Conservation (phyloP, 2,329 filamentous ascomycete genomes). For the Colletotrichum scovillei region DNA sequence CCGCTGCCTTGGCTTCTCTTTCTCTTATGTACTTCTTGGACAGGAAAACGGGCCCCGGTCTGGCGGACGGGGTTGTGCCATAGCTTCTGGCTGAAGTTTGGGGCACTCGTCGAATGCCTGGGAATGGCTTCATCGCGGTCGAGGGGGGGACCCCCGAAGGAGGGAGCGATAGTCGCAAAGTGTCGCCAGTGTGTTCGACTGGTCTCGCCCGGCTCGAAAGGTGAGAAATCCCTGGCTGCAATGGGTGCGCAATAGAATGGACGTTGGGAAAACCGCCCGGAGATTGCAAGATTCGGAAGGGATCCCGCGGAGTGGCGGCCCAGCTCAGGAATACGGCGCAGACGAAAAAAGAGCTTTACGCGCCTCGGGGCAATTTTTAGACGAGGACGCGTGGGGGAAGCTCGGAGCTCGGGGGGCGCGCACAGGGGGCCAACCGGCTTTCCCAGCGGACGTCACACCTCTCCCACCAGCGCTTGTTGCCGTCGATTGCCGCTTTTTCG, state of each 20-base stretch:
- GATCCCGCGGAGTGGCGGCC: no score
- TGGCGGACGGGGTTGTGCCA: no score
- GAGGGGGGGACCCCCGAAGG: no score
- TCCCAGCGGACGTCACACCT: not conserved
- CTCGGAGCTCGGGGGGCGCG: constrained; percentile 10
- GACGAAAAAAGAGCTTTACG: constrained; percentile 16
- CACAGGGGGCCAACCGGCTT: constrained; percentile 4
- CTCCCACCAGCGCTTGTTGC: not conserved
- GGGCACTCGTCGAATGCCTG: no score
- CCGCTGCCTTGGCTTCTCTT: no score
- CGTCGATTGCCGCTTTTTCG: constrained; percentile 15
- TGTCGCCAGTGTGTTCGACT: not conserved
- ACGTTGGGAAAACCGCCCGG: not conserved
- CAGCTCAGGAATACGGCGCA: not conserved
- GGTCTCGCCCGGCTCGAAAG: not conserved
- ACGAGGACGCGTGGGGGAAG: constrained; percentile 28
- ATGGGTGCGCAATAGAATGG: not conserved
- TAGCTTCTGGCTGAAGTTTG: no score
- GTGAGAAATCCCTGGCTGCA: no score
- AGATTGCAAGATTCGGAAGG: not conserved
- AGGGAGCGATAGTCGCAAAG: no score
- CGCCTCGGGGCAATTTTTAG: constrained; percentile 34
- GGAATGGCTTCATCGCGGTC: no score
- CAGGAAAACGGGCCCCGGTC: no score
- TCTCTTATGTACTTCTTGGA: no score